Percentiles rank a stretch among this genome's conserved stretches.
Evolutionary conservation across 2,329 filamentous ascomycete species (phyloP).

Genomic region (Simplicillium aogashimaense): DNA sequence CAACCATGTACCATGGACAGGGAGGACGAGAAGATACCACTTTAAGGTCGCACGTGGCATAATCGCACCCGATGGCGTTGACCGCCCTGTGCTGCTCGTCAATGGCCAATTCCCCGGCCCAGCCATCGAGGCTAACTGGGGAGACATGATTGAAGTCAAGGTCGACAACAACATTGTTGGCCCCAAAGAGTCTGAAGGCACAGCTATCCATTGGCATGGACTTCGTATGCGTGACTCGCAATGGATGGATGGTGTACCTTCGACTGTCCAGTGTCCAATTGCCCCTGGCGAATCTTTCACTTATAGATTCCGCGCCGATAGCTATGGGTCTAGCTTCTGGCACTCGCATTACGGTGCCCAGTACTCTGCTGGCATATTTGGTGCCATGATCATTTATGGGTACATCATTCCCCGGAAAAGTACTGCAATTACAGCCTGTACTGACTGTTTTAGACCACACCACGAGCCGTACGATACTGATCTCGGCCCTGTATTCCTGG

Average conservation of each 20-base stretch:
- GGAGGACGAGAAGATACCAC: no score
- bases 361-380: constrained; percentile 59
- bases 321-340: constrained; percentile 37
- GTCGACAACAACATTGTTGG: constrained; percentile 59
- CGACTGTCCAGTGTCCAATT: constrained; percentile 58
- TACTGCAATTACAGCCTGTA: constrained; percentile 6
- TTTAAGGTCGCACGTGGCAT: no score
- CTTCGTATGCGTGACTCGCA: constrained; percentile 69
- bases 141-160: constrained; percentile 60
- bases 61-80: constrained; percentile 43
- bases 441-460: constrained; percentile 10
- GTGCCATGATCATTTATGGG: constrained; percentile 54
- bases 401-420: constrained; percentile 15
- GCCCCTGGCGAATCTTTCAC: constrained; percentile 51
- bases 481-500: constrained; percentile 56
- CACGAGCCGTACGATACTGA: constrained; percentile 32
- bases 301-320: constrained; percentile 56
- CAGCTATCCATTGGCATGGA: constrained; percentile 67
- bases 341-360: constrained; percentile 57
- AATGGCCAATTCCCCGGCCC: constrained; percentile 69
- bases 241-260: constrained; percentile 62
- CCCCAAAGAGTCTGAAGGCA: constrained; percentile 33
- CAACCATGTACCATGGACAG: no score
- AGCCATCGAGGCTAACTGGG: constrained; percentile 61
- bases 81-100: constrained; percentile 54